A percentile compares a stretch with the other conserved stretches of the same genome.
phyloP scores from a whole-genome alignment of 768 basidiomycete species.

The Pisolithus tinctorius region DNA sequence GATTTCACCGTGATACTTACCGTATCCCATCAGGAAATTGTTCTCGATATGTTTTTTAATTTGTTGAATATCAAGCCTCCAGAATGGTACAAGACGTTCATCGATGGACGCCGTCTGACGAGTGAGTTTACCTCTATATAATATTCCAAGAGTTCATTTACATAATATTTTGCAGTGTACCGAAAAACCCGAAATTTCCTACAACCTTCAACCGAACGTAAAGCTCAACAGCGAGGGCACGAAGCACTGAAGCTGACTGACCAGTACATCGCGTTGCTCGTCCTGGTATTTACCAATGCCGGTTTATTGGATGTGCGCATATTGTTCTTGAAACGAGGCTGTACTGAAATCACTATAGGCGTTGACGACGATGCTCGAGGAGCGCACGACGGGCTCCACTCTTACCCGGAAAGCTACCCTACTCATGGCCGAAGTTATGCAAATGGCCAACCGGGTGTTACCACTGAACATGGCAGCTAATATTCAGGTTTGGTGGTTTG shows the following conservation, averaged over 20 bases:
- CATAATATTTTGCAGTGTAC: constrained; percentile 49
- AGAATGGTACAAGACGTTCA: constrained; percentile 90
- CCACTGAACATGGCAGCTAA: constrained; percentile 76
- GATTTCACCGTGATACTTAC: constrained; percentile 7
- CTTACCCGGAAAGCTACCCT: constrained; percentile 87
- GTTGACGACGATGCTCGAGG: constrained; percentile 78
- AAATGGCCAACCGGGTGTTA: constrained; percentile 80
- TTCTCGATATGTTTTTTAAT: constrained; percentile 93
- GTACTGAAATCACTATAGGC: constrained; percentile 44
- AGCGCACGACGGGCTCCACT: constrained; percentile 61
- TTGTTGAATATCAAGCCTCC: constrained; percentile 87
- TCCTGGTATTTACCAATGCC: constrained; percentile 78
- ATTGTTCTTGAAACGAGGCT: not conserved
- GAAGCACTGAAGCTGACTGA: constrained; percentile 78
- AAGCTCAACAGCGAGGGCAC: constrained; percentile 40
- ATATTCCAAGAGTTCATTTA: not conserved
- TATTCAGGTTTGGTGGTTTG: constrained; percentile 59
- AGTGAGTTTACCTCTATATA: constrained; percentile 41
- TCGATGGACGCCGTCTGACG: constrained; percentile 81
- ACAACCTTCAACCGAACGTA: constrained; percentile 26
- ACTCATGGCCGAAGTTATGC: constrained; percentile 85
- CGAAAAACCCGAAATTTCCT: constrained; percentile 42
- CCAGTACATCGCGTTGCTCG: constrained; percentile 83
- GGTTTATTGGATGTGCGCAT: constrained; percentile 78
- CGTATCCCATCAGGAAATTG: constrained; percentile 60